Evolutionary conservation across 768 basidiomycete genomes (phyloP).

Genomic region (Termitomyces sp.): DNA sequence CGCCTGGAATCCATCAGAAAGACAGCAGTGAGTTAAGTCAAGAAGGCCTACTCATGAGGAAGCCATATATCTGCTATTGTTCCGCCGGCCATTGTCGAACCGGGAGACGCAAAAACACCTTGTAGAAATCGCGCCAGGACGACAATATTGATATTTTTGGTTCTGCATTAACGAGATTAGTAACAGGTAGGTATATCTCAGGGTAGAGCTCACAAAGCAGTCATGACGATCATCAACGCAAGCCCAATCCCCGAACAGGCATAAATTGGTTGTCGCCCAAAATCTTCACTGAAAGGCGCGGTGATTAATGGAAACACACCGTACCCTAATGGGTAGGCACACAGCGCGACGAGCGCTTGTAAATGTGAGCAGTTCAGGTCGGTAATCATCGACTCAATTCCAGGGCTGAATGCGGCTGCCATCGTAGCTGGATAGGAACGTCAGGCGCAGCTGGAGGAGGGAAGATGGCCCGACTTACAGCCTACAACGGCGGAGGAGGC

Average conservation of each 20-base stretch:
- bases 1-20: slow-evolving; percentile 41
- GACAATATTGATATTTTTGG: neutral
- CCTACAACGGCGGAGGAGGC: slow-evolving; percentile 45
- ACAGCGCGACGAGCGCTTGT: slow-evolving; percentile 44
- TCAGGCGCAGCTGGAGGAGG: neutral
- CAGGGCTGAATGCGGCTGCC: slow-evolving; percentile 50
- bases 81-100: slow-evolving; percentile 70
- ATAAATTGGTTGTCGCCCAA: slow-evolving; percentile 62
- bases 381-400: slow-evolving; percentile 51
- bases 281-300: slow-evolving; percentile 70
- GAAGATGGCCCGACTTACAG: neutral
- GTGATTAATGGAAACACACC: slow-evolving; percentile 60
- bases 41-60: slow-evolving; percentile 46
- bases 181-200: neutral
- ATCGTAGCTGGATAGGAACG: slow-evolving; percentile 37
- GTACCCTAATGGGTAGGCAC: slow-evolving; percentile 58
- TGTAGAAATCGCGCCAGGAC: slow-evolving; percentile 28
- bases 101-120: slow-evolving; percentile 66
- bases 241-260: slow-evolving; percentile 48
- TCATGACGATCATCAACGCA: slow-evolving; percentile 45
- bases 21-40: neutral
- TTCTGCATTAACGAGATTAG: neutral
- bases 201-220: slow-evolving; percentile 34
- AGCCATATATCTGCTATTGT: slow-evolving; percentile 70
- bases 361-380: slow-evolving; percentile 43